phyloP scores from a whole-genome alignment of 2,329 filamentous ascomycete species.

The Xylaria sp. region DNA sequence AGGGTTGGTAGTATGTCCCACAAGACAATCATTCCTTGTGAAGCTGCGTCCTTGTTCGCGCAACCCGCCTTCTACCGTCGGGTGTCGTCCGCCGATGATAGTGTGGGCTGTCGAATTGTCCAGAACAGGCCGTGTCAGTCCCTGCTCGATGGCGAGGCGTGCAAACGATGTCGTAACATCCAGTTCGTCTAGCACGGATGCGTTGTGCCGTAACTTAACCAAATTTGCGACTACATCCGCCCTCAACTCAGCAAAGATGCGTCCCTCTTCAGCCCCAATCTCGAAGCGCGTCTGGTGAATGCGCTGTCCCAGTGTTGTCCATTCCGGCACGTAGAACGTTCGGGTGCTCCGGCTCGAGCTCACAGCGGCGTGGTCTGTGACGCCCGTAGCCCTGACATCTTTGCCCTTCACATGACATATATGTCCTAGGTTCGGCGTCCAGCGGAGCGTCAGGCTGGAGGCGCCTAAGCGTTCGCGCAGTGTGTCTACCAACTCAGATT shows the following conservation, averaged over 20 bases:
- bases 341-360: conserved; percentile 85
- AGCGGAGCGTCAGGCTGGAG: conserved; percentile 79
- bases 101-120: conserved; percentile 70
- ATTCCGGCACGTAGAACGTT: conserved; percentile 84
- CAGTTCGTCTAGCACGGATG: conserved; percentile 90
- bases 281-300: conserved; percentile 82
- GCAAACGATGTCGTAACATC: conserved; percentile 92
- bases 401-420: conserved; percentile 91
- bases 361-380: conserved; percentile 57
- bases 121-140: conserved; percentile 78
- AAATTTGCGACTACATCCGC: conserved; percentile 82
- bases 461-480: conserved; percentile 72
- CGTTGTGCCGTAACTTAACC: conserved; percentile 87
- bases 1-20: conserved; percentile 76
- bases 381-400: conserved; percentile 60
- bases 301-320: conserved; percentile 81
- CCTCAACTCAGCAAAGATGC: conserved; percentile 80
- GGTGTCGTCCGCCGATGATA: conserved; percentile 87
- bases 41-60: conserved; percentile 83
- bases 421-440: conserved; percentile 88
- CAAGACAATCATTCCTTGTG: conserved; percentile 84
- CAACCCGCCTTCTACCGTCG: conserved; percentile 88
- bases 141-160: conserved; percentile 77
- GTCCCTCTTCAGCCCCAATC: conserved; percentile 86
- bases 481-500: conserved; percentile 66